phyloP scores from a whole-genome alignment of 257 asterid species.

The Nicotiana paniculata region DNA sequence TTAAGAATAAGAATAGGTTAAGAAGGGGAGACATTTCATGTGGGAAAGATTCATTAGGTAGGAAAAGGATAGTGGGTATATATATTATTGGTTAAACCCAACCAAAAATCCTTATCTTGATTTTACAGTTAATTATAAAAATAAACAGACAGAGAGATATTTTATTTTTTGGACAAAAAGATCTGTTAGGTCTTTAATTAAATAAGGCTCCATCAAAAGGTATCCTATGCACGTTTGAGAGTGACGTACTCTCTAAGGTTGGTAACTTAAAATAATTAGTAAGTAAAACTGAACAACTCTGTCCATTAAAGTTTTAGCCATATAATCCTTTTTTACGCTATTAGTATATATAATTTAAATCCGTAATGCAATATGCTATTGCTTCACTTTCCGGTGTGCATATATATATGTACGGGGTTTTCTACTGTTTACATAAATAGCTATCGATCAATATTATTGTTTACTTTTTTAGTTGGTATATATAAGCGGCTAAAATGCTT shows the following conservation, averaged over 20 bases:
- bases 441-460: too few species aligned
- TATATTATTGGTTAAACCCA: slow-evolving; percentile 27
- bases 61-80: background rate
- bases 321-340: too few species aligned
- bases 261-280: too few species aligned
- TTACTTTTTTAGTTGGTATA: too few species aligned
- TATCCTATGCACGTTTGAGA: slow-evolving; percentile 36
- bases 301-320: too few species aligned
- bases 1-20: background rate
- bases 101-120: slow-evolving; percentile 9
- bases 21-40: slow-evolving; percentile 24
- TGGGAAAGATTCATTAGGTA: slow-evolving; percentile 24
- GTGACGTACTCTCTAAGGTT: background rate
- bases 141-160: slow-evolving; percentile 14
- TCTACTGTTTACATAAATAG: too few species aligned
- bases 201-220: slow-evolving; percentile 23
- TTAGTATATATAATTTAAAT: too few species aligned
- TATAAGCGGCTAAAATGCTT: too few species aligned
- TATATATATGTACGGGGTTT: too few species aligned
- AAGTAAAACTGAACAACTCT: too few species aligned
- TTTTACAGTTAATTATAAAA: slow-evolving; percentile 4
- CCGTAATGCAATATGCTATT: too few species aligned
- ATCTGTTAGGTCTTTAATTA: slow-evolving; percentile 29
- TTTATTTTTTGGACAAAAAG: slow-evolving; percentile 2
- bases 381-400: too few species aligned